These are phyloP conservation scores for Trichosporon sp. DNA, from an alignment of 1,284 basidiomycete species.

Conservation along the genomic window DNA sequence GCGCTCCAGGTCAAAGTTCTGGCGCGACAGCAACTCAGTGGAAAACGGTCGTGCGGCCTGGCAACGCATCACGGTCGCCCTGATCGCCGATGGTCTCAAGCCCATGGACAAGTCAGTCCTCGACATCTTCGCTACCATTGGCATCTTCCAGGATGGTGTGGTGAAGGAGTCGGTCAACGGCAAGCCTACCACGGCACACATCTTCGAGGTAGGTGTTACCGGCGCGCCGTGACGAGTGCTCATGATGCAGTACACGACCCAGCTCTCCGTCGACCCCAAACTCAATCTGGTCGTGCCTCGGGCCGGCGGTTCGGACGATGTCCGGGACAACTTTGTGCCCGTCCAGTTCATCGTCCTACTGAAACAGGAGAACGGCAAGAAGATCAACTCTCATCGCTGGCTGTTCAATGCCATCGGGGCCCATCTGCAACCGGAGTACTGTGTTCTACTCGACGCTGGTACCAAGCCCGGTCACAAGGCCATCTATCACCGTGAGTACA, in stretches of 20 bases:
- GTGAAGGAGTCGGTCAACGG: conserved; percentile 90
- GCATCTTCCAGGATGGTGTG: conserved; percentile 87
- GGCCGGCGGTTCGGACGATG: conserved; percentile 67
- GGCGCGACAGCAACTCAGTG: conserved; percentile 62
- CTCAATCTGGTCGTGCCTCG: conserved; percentile 88
- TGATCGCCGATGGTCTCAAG: conserved; percentile 89
- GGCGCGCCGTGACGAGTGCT: not conserved
- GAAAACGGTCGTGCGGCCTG: conserved; percentile 85
- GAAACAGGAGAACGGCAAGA: conserved; percentile 96
- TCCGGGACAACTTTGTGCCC: conserved; percentile 66
- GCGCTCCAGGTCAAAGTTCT: conserved; percentile 69
- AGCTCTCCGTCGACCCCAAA: conserved; percentile 81
- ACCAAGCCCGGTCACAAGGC: conserved; percentile 96
- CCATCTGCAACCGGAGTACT: conserved; percentile 81
- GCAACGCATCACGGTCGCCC: conserved; percentile 87
- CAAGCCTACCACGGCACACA: conserved; percentile 85
- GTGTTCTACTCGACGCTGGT: conserved; percentile 86
- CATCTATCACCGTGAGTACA: conserved; percentile 71
- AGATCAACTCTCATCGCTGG: conserved; percentile 90
- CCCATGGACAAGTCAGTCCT: conserved; percentile 93
- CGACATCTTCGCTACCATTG: conserved; percentile 79
- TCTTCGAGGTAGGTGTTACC: conserved; percentile 75
- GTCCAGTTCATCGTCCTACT: conserved; percentile 93
- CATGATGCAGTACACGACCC: conserved; percentile 68
- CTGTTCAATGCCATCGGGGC: conserved; percentile 92